Conservation (phyloP, 202 grass and related monocot species). For the Saccharum hybrid region DNA sequence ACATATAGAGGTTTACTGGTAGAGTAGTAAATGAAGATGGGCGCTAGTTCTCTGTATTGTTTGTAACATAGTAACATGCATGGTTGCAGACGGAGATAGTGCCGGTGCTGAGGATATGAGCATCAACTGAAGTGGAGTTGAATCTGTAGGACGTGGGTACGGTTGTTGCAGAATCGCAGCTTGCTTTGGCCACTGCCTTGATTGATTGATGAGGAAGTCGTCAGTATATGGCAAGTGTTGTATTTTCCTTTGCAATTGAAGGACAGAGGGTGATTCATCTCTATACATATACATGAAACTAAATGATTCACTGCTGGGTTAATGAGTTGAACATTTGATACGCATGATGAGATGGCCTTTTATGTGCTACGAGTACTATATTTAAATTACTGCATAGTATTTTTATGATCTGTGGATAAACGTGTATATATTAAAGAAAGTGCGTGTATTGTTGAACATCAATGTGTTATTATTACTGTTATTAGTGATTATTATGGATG, state of each 20-base stretch:
- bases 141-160: not conserved
- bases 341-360: not conserved
- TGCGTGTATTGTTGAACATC: too few relatives aligned
- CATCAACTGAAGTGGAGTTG: slow-evolving; percentile 44
- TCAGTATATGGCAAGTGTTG: not conserved
- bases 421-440: too few relatives aligned
- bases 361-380: not conserved
- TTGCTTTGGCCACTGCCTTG: slow-evolving; percentile 3
- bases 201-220: not conserved
- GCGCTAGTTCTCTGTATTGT: not conserved
- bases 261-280: not conserved
- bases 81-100: slow-evolving; percentile 53
- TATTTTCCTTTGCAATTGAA: not conserved
- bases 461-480: too few relatives aligned
- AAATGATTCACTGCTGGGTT: not conserved
- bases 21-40: not conserved
- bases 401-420: too few relatives aligned
- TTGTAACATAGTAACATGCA: not conserved
- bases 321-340: not conserved
- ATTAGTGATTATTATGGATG: not conserved
- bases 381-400: not conserved
- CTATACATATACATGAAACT: not conserved
- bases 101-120: slow-evolving; percentile 64
- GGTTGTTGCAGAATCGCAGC: not conserved
- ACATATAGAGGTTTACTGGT: too few relatives aligned